phyloP scores from a whole-genome alignment of 352 stramenopile species.

The Globisporangium ultimum region DNA sequence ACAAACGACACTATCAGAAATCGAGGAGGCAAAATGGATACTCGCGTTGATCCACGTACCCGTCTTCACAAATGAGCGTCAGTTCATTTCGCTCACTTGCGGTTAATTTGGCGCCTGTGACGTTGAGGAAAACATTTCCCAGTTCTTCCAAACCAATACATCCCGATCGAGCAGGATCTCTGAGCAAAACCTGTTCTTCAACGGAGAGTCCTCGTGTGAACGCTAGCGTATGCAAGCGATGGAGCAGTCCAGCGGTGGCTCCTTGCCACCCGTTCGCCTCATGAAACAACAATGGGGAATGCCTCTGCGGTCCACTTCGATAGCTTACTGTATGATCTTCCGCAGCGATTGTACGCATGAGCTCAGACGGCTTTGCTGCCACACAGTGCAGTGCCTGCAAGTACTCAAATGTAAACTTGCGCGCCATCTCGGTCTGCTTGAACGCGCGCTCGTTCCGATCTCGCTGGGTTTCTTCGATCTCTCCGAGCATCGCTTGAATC shows the following conservation, averaged over 20 bases:
- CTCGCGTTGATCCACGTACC: slow-evolving; percentile 16
- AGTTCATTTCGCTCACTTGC: slow-evolving; percentile 22
- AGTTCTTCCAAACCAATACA: slow-evolving; percentile 22
- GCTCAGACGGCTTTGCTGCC: not conserved
- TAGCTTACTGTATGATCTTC: slow-evolving; percentile 24
- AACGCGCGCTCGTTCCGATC: slow-evolving; percentile 32
- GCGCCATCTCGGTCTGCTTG: slow-evolving; percentile 24
- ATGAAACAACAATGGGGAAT: slow-evolving; percentile 28
- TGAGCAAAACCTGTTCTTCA: slow-evolving; percentile 19
- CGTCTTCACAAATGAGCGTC: slow-evolving; percentile 17
- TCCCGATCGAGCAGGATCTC: slow-evolving; percentile 15
- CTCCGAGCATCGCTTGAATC: slow-evolving; percentile 32
- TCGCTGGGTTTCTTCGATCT: slow-evolving; percentile 39
- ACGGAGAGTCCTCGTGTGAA: slow-evolving; percentile 18
- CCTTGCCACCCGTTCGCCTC: slow-evolving; percentile 35
- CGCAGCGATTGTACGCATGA: slow-evolving; percentile 1
- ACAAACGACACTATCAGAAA: not conserved
- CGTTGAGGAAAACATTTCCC: slow-evolving; percentile 7
- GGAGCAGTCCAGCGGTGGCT: slow-evolving; percentile 32
- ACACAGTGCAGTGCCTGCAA: slow-evolving; percentile 32
- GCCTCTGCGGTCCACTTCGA: not conserved
- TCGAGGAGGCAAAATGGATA: not conserved
- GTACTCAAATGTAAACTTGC: slow-evolving; percentile 47
- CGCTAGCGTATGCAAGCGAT: slow-evolving; percentile 29
- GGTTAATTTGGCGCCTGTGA: slow-evolving; percentile 19